Base-by-base conservation (phyloP, 176 grass and related monocot species). In the Musa acuminata region DNA sequence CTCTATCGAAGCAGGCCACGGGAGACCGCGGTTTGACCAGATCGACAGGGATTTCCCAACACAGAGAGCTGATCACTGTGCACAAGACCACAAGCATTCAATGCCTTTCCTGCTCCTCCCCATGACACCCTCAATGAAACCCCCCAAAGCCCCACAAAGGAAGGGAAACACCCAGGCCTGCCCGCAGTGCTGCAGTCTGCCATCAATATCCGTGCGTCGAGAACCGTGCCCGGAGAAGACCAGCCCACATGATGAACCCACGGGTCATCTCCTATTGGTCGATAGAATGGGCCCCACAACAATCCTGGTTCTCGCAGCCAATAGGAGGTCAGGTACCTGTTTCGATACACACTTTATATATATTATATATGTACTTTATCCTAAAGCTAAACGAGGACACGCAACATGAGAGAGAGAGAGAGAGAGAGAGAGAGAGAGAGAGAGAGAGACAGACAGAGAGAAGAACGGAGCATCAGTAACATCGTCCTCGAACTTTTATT, bases 81-180 rank as follows among this genome's bases (percentile, higher is more conserved):
- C 72, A 55, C 72, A 55, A 73, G 52, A 35, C 26, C 29, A 73
- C 24, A 53, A 73, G 52, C 72, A 73, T 73, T 73, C 23, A 57
- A 29, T 73, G 71, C 13, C 17, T 16, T 13, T 54, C 2, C 72
- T 11, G n/a, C n/a, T 55, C 21, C 24, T 52, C 53, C 35, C 71
- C 71, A 72, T 54, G 1, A 2, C 71, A 13, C 71, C n/a, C 52
- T 54, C 35, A 6, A 43, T 72, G 11, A 72, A 52, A 72, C 51
- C 71, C 3, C 26, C 29, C 16, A 60, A 54, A 73, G 8, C 72
- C 72, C 51, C 72, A 55, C 11, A 16, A 73, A 54, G 16, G 71
- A 55, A 73, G 52, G 22, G 35, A 11, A 11, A 62, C 14, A 17
- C 11, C 0, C 20, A 24, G n/a, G 14, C 11, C 48, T 13, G 20